Evolutionary conservation across 257 asterid species (phyloP).

Genomic region (Solanum pennellii): DNA sequence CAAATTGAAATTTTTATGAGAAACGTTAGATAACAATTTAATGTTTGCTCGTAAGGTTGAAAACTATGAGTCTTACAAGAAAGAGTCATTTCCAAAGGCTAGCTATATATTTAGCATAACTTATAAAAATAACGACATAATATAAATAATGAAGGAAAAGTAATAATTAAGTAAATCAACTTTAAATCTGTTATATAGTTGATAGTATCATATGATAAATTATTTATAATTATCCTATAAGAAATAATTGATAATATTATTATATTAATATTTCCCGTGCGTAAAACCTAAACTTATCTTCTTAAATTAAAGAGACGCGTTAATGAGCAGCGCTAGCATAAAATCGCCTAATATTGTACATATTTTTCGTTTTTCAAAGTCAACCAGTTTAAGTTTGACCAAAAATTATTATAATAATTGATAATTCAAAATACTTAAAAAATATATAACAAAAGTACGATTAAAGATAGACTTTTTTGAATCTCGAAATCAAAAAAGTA

Average conservation of each 20-base stretch:
- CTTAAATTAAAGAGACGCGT: not conserved
- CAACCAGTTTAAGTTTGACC: no score
- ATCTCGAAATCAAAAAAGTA: no score
- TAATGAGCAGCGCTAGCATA: not conserved
- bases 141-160: no score
- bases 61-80: not conserved
- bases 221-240: not conserved
- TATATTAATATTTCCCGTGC: no score
- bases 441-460: no score
- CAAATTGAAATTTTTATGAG: no score
- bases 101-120: not conserved
- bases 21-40: no score
- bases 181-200: no score
- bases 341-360: not conserved
- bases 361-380: no score
- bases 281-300: not conserved
- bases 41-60: not conserved
- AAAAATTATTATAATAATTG: no score
- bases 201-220: not conserved
- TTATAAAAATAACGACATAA: no score
- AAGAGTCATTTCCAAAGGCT: not conserved
- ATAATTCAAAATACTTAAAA: no score
- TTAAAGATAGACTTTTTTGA: accelerated
- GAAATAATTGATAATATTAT: not conserved
- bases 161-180: not conserved